These are phyloP conservation scores for Aspergillus floridensis DNA, from an alignment of 2,329 filamentous ascomycete genomes.

Conservation along the genomic window DNA sequence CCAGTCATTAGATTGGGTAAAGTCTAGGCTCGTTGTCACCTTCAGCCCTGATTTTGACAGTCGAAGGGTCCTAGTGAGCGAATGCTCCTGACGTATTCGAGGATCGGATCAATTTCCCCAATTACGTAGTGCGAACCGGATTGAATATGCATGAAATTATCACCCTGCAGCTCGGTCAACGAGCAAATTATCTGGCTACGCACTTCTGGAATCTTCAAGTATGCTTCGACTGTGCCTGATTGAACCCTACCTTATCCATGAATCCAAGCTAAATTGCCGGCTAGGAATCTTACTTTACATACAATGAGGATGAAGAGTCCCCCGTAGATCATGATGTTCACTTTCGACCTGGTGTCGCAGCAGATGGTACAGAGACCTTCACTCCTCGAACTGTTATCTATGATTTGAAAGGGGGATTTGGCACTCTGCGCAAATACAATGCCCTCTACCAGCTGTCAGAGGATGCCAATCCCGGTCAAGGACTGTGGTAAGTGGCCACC, in stretches of 20 bases:
- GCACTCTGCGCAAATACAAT: slow-evolving; percentile 81
- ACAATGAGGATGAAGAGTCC: slow-evolving; percentile 64
- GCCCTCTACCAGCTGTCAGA: slow-evolving; percentile 70
- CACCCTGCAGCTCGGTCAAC: slow-evolving; percentile 87
- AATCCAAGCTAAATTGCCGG: slow-evolving; percentile 1
- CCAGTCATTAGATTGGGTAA: neutral
- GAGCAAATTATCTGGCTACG: slow-evolving; percentile 87
- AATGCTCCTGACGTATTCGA: no score
- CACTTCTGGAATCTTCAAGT: slow-evolving; percentile 98
- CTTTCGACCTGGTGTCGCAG: slow-evolving; percentile 78
- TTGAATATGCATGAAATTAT: slow-evolving; percentile 84
- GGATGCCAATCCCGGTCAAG: slow-evolving; percentile 35
- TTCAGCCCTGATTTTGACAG: no score
- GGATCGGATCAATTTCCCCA: neutral
- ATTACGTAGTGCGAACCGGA: neutral
- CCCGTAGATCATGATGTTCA: slow-evolving; percentile 80
- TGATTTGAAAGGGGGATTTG: slow-evolving; percentile 91
- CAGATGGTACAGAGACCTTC: slow-evolving; percentile 84
- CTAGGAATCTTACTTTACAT: slow-evolving; percentile 97
- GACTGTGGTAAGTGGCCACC: slow-evolving; percentile 44
- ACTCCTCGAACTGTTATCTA: slow-evolving; percentile 91
- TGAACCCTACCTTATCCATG: neutral
- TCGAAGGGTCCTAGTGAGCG: no score
- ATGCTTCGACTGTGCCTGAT: slow-evolving; percentile 13
- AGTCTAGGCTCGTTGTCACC: no score